phyloP scores from a whole-genome alignment of 2,329 filamentous ascomycete species.

The Apiospora kogelbergensis region DNA sequence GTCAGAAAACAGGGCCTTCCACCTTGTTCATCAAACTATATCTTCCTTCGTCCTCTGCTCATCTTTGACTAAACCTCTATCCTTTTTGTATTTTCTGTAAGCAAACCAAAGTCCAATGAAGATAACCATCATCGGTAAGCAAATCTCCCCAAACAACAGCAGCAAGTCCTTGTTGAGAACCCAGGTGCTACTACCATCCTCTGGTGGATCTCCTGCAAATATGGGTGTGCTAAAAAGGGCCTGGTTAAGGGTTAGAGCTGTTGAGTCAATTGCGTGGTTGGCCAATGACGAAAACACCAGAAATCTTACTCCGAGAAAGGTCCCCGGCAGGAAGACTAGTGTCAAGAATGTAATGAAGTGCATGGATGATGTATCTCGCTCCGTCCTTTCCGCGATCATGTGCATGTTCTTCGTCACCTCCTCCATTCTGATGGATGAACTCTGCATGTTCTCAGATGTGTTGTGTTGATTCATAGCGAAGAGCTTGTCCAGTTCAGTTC shows the following conservation, averaged over 20 bases:
- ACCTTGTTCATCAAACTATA: no score
- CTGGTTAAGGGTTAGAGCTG: conserved; percentile 3
- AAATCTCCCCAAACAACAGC: neutral
- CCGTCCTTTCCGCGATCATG: conserved; percentile 46
- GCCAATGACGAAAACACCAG: neutral
- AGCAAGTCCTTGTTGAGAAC: neutral
- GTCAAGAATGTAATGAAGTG: conserved; percentile 18
- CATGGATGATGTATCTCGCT: conserved; percentile 31
- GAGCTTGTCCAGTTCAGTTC: conserved; percentile 31
- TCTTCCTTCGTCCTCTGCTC: no score
- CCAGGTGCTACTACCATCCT: neutral
- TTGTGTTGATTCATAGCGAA: conserved; percentile 9
- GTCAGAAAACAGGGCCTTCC: no score
- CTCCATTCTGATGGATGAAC: conserved; percentile 18
- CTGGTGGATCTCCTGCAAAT: neutral
- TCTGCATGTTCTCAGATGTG: neutral
- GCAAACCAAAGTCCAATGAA: neutral
- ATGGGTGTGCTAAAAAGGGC: conserved; percentile 12
- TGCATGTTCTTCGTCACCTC: conserved; percentile 32
- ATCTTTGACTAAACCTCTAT: neutral
- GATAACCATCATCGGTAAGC: neutral
- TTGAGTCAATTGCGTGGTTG: neutral
- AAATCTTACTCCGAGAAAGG: conserved; percentile 18
- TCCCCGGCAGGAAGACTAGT: conserved; percentile 17
- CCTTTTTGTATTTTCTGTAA: neutral